These are phyloP conservation scores for Erodium moschatum DNA, from an alignment of 441 rosid genomes.

Conservation along the genomic window DNA sequence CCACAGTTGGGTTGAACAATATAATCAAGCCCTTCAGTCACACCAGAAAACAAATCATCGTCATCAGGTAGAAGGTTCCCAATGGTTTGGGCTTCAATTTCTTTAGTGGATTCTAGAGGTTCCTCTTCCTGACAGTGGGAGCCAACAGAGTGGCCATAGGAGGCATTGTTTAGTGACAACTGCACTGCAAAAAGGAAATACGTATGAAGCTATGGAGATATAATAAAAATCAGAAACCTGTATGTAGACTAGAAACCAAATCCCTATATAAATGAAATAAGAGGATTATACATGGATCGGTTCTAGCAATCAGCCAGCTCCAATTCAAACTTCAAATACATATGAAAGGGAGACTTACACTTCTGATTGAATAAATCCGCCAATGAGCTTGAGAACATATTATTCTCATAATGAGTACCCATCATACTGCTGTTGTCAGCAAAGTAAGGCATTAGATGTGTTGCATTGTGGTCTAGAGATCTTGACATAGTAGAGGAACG, in stretches of 20 bases:
- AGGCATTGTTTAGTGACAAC: slow-evolving; percentile 31
- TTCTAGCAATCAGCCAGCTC: slow-evolving; percentile 6
- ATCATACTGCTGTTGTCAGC: slow-evolving; percentile 25
- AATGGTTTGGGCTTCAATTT: slow-evolving; percentile 59
- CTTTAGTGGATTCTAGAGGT: slow-evolving; percentile 46
- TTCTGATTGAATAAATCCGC: slow-evolving; percentile 45
- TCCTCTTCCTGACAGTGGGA: slow-evolving; percentile 44
- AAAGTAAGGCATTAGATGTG: slow-evolving; percentile 23
- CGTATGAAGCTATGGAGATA: slow-evolving; percentile 15
- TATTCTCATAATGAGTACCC: slow-evolving; percentile 38
- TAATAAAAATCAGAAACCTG: slow-evolving; percentile 14
- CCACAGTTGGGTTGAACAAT: slow-evolving; percentile 25
- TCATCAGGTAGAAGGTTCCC: slow-evolving; percentile 66
- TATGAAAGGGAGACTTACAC: slow-evolving; percentile 27
- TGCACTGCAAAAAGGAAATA: slow-evolving; percentile 39
- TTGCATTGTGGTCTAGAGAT: slow-evolving; percentile 23
- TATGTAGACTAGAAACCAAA: slow-evolving; percentile 20
- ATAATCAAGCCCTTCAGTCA: slow-evolving; percentile 37
- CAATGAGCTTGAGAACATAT: slow-evolving; percentile 57
- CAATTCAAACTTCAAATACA: background rate
- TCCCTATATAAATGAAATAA: slow-evolving; percentile 9
- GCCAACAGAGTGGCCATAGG: slow-evolving; percentile 40
- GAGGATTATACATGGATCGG: slow-evolving; percentile 7
- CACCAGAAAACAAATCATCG: slow-evolving; percentile 57
- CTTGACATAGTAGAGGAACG: slow-evolving; percentile 26